A percentile compares a stretch with the other conserved stretches of the same genome.
These are phyloP conservation scores for Bretschneidera sinensis DNA, from an alignment of 345 rosid species.

Conservation along the genomic window DNA sequence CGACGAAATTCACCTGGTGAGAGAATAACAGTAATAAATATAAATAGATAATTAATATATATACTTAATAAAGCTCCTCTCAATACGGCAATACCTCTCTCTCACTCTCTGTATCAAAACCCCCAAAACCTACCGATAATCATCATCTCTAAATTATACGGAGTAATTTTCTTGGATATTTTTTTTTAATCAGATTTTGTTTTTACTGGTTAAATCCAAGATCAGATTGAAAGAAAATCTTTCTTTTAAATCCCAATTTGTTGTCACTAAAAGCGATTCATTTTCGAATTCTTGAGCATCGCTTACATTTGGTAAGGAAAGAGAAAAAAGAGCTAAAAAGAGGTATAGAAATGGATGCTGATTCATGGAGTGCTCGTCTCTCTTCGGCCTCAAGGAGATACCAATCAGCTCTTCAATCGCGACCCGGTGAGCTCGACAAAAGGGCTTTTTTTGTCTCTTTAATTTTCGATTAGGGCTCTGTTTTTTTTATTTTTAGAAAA, in stretches of 20 bases:
- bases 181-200: too few relatives aligned
- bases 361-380: conserved; percentile 82
- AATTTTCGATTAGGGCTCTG: too few relatives aligned
- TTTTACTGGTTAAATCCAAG: conserved; percentile 6
- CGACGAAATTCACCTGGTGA: conserved; percentile 1
- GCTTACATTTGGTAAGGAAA: neutral
- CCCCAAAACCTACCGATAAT: conserved; percentile 2
- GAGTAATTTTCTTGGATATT: neutral
- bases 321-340: conserved; percentile 1
- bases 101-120: conserved; percentile 11
- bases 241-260: too few relatives aligned
- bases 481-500: neutral
- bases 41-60: too few relatives aligned
- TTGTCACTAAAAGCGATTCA: neutral
- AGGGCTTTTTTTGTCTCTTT: neutral
- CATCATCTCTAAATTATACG: neutral
- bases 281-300: neutral
- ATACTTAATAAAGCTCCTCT: neutral
- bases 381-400: conserved; percentile 78
- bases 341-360: conserved; percentile 62
- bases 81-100: too few relatives aligned
- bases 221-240: neutral
- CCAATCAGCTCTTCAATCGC: conserved; percentile 77
- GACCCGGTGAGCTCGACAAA: conserved; percentile 62
- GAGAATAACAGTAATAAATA: neutral